These are phyloP conservation scores for Umbelopsis ramanniana DNA, from an alignment of 192 early-diverging fungal genomes.

Conservation along the genomic window DNA sequence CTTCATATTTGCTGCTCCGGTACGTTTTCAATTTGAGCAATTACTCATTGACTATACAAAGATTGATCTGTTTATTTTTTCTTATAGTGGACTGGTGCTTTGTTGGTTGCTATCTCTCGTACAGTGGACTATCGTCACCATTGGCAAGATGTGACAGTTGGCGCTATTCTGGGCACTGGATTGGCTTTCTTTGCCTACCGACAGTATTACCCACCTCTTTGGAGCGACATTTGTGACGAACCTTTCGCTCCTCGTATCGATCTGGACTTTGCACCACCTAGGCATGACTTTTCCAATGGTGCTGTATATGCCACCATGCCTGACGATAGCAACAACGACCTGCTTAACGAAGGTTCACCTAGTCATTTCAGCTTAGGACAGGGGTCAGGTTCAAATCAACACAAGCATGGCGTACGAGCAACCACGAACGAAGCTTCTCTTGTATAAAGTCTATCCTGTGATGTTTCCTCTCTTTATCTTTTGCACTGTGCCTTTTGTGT, in stretches of 20 bases:
- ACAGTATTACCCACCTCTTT: constrained; percentile 63
- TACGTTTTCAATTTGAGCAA: not conserved
- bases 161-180: constrained; percentile 58
- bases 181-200: constrained; percentile 66
- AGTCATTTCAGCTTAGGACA: not conserved
- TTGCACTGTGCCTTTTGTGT: not conserved
- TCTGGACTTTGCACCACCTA: not conserved
- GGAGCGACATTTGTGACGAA: not conserved
- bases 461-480: no score
- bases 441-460: constrained; percentile 4
- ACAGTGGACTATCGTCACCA: constrained; percentile 70
- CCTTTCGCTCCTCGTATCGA: constrained; percentile 5
- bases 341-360: not conserved
- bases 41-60: not conserved
- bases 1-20: constrained; percentile 62
- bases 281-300: not conserved
- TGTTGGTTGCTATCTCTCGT: constrained; percentile 61
- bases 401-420: not conserved
- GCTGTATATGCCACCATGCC: not conserved
- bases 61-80: not conserved
- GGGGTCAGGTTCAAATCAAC: not conserved
- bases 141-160: constrained; percentile 67
- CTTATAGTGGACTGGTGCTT: constrained; percentile 37
- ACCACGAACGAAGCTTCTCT: not conserved
- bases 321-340: not conserved